These are phyloP conservation scores for Perilla frutescens DNA, from an alignment of 257 asterid genomes.

Conservation along the genomic window DNA sequence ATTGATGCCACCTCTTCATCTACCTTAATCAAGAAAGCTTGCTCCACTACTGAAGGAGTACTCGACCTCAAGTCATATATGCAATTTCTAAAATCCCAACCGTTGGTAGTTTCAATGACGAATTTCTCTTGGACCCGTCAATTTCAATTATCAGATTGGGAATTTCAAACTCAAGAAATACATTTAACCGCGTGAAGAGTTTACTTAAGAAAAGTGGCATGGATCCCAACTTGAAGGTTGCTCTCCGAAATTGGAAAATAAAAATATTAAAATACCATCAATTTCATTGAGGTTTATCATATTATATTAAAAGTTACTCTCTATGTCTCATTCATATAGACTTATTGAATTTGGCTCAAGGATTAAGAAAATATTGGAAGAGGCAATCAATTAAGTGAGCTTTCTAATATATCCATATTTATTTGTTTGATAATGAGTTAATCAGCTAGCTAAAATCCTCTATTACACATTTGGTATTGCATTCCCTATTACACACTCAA, in stretches of 20 bases:
- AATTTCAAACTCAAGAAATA: constrained; percentile 22
- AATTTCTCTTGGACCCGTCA: background rate
- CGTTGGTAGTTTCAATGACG: background rate
- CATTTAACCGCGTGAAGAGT: background rate
- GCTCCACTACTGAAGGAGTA: background rate
- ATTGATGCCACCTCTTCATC: background rate
- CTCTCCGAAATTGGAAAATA: constrained; percentile 7
- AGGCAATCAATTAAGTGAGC: too few species aligned
- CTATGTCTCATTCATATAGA: too few species aligned
- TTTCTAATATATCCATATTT: too few species aligned
- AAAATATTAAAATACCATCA: too few species aligned
- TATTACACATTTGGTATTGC: too few species aligned
- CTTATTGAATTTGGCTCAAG: too few species aligned
- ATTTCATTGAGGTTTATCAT: too few species aligned
- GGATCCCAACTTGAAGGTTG: background rate
- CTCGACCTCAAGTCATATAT: constrained; percentile 1
- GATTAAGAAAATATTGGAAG: too few species aligned
- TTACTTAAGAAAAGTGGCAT: background rate
- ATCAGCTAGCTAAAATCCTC: too few species aligned
- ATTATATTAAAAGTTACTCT: too few species aligned
- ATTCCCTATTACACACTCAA: too few species aligned
- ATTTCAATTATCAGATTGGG: constrained; percentile 28
- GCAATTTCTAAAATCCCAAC: constrained; percentile 22
- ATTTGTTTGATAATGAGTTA: too few species aligned
- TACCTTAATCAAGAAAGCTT: constrained; percentile 9